Evolutionary conservation across 2,329 filamentous ascomycete species (phyloP).

Genomic region (Hysterium pulicare): DNA sequence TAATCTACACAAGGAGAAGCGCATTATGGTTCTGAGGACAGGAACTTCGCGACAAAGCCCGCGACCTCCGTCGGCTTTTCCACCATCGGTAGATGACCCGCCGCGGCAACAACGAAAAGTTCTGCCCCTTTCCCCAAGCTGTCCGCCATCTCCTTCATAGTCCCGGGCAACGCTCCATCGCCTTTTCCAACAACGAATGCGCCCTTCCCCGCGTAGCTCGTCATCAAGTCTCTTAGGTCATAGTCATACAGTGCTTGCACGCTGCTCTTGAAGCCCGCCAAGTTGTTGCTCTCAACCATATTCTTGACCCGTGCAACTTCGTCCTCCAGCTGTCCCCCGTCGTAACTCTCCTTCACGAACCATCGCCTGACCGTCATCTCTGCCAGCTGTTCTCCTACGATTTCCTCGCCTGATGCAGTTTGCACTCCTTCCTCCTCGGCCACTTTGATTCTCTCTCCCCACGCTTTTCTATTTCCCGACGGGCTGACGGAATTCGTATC

Average conservation of each 20-base stretch:
- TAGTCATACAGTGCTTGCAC: conserved; percentile 71
- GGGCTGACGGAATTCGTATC: conserved; percentile 75
- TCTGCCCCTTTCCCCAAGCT: conserved; percentile 45
- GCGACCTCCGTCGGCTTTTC: conserved; percentile 70
- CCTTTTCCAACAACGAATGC: conserved; percentile 69
- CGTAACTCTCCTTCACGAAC: conserved; percentile 65
- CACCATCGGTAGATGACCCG: conserved; percentile 82
- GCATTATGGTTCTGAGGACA: too few species aligned
- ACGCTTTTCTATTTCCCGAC: conserved; percentile 71
- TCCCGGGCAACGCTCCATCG: conserved; percentile 72
- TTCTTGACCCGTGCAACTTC: conserved; percentile 59
- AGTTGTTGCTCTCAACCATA: conserved; percentile 66
- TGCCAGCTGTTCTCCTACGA: conserved; percentile 64
- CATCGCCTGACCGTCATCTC: conserved; percentile 70
- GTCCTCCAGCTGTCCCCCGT: conserved; percentile 45
- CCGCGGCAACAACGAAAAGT: conserved; percentile 63
- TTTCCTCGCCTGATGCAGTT: conserved; percentile 43
- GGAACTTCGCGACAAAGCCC: conserved; percentile 58
- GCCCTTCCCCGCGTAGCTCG: conserved; percentile 54
- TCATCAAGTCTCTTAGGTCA: conserved; percentile 59
- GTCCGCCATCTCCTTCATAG: conserved; percentile 71
- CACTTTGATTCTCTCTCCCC: conserved; percentile 71
- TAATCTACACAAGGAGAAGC: too few species aligned
- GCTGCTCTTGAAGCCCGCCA: conserved; percentile 65
- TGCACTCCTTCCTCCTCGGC: conserved; percentile 54